Conservation (phyloP, 257 asterid species). For the Penstemon barbatus region DNA sequence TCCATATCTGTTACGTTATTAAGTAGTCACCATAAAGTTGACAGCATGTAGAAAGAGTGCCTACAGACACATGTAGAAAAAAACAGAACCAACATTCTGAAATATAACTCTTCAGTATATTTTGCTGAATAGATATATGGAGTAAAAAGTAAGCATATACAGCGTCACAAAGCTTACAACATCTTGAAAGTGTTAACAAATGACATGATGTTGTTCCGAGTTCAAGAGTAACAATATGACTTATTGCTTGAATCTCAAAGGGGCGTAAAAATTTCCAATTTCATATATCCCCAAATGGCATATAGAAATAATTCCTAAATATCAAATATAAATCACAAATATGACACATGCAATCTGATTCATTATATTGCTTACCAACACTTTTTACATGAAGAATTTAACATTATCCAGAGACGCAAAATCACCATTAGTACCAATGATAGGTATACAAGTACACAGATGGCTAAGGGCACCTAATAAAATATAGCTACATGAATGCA, state of each 20-base stretch:
- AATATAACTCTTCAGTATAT: background rate
- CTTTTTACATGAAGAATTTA: slow-evolving; percentile 1
- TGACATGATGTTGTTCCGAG: background rate
- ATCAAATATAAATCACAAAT: background rate
- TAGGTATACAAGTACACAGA: background rate
- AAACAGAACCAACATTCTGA: background rate
- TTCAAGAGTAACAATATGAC: slow-evolving; percentile 1
- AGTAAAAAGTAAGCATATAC: slow-evolving; percentile 1
- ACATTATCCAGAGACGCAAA: background rate
- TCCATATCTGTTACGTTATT: slow-evolving; percentile 67
- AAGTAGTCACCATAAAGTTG: slow-evolving; percentile 39
- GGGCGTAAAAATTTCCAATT: too few relatives aligned
- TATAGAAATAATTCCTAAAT: too few relatives aligned
- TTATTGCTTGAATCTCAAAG: background rate
- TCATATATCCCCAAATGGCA: too few relatives aligned
- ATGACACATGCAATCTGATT: background rate
- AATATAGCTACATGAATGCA: background rate
- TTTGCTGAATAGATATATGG: slow-evolving; percentile 5
- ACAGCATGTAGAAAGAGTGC: background rate
- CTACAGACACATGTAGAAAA: background rate
- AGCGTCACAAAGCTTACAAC: background rate
- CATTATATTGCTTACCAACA: background rate
- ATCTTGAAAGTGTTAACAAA: background rate
- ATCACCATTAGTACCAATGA: slow-evolving; percentile 9
- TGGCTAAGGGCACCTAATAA: background rate